These are phyloP conservation scores for Wickerhamiella brachini DNA, from an alignment of 805 yeast species.

Conservation along the genomic window DNA sequence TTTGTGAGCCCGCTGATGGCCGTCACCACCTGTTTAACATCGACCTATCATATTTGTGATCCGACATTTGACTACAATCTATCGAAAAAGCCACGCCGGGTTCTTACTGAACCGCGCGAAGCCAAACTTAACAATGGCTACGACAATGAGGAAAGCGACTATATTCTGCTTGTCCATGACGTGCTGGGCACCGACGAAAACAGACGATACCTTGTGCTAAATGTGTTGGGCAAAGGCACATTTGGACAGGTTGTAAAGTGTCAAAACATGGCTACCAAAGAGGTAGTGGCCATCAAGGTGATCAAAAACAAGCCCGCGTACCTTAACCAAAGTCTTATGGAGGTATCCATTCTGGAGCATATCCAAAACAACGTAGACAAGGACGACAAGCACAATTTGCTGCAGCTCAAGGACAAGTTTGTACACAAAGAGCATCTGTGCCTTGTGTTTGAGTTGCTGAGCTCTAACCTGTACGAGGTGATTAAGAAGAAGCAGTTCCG, in stretches of 20 bases:
- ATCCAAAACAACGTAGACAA: conserved; percentile 60
- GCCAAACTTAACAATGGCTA: conserved; percentile 67
- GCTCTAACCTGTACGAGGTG: conserved; percentile 79
- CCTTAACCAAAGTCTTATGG: conserved; percentile 81
- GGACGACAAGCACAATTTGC: conserved; percentile 57
- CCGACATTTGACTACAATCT: conserved; percentile 73
- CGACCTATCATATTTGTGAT: conserved; percentile 75
- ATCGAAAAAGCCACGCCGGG: conserved; percentile 79
- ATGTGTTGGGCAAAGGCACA: conserved; percentile 89
- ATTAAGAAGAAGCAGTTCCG: conserved; percentile 87
- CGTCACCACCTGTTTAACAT: conserved; percentile 58
- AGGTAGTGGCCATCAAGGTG: conserved; percentile 86
- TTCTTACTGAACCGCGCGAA: conserved; percentile 82
- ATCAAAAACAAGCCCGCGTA: conserved; percentile 86
- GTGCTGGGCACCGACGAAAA: conserved; percentile 77
- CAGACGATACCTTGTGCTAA: conserved; percentile 75
- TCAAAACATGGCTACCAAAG: conserved; percentile 64
- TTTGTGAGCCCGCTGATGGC: conserved; percentile 53
- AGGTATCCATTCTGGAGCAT: conserved; percentile 72
- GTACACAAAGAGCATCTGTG: conserved; percentile 88
- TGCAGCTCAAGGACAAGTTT: conserved; percentile 73
- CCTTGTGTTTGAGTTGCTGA: conserved; percentile 77
- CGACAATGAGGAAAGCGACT: conserved; percentile 83
- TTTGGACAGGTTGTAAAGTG: conserved; percentile 98
- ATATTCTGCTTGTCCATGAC: conserved; percentile 87